A percentile compares a stretch with the other conserved stretches of the same genome.
Evolutionary conservation across 2,329 filamentous ascomycete genomes (phyloP).

Genomic region (Apiospora pterosperma): DNA sequence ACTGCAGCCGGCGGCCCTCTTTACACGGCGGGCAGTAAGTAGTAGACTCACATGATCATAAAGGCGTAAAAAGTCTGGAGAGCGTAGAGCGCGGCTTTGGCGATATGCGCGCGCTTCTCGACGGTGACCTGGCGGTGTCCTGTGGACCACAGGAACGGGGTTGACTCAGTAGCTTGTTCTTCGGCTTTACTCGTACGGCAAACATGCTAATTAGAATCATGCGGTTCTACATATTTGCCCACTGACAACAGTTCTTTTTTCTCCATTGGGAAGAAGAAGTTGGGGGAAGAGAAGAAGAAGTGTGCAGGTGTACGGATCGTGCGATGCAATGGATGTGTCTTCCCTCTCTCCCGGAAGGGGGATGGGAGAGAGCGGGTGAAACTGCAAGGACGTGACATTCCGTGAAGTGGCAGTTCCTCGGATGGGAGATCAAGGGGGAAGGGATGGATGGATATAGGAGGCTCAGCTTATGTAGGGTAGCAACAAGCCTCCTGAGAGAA

Average conservation of each 20-base stretch:
- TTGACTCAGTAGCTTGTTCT: slow-evolving; percentile 57
- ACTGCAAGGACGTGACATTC: neutral
- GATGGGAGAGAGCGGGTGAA: neutral
- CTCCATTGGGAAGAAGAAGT: slow-evolving; percentile 8
- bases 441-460: neutral
- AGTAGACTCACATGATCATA: slow-evolving; percentile 87
- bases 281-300: neutral
- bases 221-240: neutral
- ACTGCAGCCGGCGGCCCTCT: neutral
- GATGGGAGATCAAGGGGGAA: neutral
- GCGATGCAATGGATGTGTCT: neutral
- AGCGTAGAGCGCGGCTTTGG: slow-evolving; percentile 83
- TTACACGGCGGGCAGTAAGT: neutral
- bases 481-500: slow-evolving; percentile 11
- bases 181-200: slow-evolving; percentile 8
- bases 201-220: neutral
- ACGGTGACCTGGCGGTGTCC: slow-evolving; percentile 56
- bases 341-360: neutral
- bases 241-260: slow-evolving; percentile 14
- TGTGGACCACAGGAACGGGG: slow-evolving; percentile 68
- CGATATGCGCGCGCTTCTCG: slow-evolving; percentile 65
- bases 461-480: neutral
- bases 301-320: neutral
- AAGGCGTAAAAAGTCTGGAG: slow-evolving; percentile 98
- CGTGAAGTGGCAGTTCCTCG: neutral